phyloP scores from a whole-genome alignment of 495 filamentous ascomycete species.

The Penicillium riverlandense region DNA sequence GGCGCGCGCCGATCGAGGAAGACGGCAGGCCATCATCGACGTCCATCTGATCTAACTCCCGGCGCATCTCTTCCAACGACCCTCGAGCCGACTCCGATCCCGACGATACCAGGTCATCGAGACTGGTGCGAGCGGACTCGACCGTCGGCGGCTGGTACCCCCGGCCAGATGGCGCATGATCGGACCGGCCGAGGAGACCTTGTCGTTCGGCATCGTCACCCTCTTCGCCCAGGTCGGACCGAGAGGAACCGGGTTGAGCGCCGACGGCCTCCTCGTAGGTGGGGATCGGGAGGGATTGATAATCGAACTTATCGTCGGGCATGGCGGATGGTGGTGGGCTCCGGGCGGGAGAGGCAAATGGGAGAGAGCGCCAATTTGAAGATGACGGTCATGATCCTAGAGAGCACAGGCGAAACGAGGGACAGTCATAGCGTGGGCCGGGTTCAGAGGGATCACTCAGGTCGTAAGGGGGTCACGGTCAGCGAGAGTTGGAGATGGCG shows the following conservation, averaged over 20 bases:
- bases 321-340: conserved; percentile 35
- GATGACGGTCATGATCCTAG: conserved; percentile 39
- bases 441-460: too few relatives aligned
- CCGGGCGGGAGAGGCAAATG: conserved; percentile 24
- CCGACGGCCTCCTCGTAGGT: conserved; percentile 88
- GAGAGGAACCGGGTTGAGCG: conserved; percentile 49
- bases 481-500: too few relatives aligned
- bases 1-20: conserved; percentile 24
- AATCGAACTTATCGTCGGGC: conserved; percentile 54
- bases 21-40: conserved; percentile 61
- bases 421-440: too few relatives aligned
- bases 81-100: conserved; percentile 32
- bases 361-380: conserved; percentile 20
- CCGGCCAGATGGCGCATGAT: conserved; percentile 25
- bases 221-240: conserved; percentile 49
- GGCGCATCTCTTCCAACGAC: conserved; percentile 56
- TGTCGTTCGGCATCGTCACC: conserved; percentile 58
- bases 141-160: conserved; percentile 72
- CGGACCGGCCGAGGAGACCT: conserved; percentile 37
- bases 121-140: conserved; percentile 58
- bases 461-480: too few relatives aligned
- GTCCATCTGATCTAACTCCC: conserved; percentile 87
- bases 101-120: conserved; percentile 47
- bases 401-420: conserved; percentile 17
- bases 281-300: conserved; percentile 75